Percentiles rank a stretch among this genome's conserved stretches.
phyloP scores from a whole-genome alignment of 139 green algal genomes.

The Gonium pectorale region DNA sequence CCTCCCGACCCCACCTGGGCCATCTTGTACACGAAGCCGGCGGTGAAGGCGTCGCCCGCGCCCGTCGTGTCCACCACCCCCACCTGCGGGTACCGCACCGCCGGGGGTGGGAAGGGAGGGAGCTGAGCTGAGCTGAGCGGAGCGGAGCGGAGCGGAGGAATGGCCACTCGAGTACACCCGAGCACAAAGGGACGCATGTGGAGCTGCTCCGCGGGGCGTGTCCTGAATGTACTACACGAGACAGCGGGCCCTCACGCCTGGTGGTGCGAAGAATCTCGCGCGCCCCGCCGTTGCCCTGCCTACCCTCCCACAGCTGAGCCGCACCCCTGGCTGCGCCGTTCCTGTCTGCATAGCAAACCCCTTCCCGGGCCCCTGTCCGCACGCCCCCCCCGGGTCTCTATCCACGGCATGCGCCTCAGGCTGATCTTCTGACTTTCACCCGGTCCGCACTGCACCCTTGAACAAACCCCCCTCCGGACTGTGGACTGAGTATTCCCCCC shows the following conservation, averaged over 20 bases:
- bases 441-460: not conserved
- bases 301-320: no score
- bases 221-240: not conserved
- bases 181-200: not conserved
- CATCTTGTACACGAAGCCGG: conserved; percentile 80
- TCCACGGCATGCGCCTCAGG: no score
- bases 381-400: no score
- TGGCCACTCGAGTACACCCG: no score
- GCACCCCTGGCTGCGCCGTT: no score
- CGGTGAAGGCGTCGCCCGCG: conserved; percentile 91
- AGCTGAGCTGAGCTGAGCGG: not conserved
- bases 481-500: not conserved
- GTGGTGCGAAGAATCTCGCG: not conserved
- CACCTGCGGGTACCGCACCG: conserved; percentile 49
- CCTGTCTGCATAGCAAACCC: no score
- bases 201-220: not conserved
- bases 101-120: not conserved
- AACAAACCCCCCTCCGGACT: not conserved
- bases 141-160: not conserved
- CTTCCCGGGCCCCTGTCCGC: no score
- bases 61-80: conserved; percentile 90
- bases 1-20: conserved; percentile 49
- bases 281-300: no score
- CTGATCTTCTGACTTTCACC: no score
- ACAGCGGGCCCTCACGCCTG: not conserved